Evolutionary conservation across 2,329 filamentous ascomycete species (phyloP), one percentile per base, ranked within the genome.

Genomic region (Mycosphaerella sp.): DNA sequence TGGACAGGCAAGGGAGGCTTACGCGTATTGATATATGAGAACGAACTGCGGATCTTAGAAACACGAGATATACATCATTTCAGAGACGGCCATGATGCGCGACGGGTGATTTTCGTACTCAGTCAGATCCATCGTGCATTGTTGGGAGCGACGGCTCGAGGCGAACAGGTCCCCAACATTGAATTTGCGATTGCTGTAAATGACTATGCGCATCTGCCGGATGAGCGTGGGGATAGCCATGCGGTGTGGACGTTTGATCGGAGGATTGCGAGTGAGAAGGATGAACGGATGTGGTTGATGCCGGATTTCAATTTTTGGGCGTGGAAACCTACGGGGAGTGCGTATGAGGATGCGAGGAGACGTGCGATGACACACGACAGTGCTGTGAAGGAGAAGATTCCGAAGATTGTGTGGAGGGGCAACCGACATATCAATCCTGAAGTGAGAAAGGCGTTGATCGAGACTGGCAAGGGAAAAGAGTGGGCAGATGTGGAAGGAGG

Each of bases 281-380:
- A 69, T 9, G 70, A 76, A 26, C 62, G 63, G 11, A 62, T 69
- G 6, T 79, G 76, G 76, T 64, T 79, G 21, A 77, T 79, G 68
- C 76, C 77, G 54, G 74, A 73, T 31, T 77, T 75, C 57, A 74
- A 73, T 32, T 77, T 75, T 64, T 78, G 74, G 73, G 69, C 73
- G 10, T 47, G 54, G 50, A 34, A 38, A 21, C 51, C 12, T 23
- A 49, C 34, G 34, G 6, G 45, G 53, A 36, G 55, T 42, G 40
- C 54, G 7, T 56, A 57, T 36, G 47, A 56, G 6, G 55, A 56
- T 14, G 43, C 48, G 8, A 54, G 54, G 11, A 29, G 42, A 36
- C 48, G 39, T 21, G 50, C 55, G 6, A 36, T 34, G 2, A 39
- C 51, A 6, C 32, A 49, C 6, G 54, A 56, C 11, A 7, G 21